Evolutionary conservation across 768 basidiomycete species (phyloP), one percentile per base, ranked within the genome.

Genomic region (Cubamyces lactineus): DNA sequence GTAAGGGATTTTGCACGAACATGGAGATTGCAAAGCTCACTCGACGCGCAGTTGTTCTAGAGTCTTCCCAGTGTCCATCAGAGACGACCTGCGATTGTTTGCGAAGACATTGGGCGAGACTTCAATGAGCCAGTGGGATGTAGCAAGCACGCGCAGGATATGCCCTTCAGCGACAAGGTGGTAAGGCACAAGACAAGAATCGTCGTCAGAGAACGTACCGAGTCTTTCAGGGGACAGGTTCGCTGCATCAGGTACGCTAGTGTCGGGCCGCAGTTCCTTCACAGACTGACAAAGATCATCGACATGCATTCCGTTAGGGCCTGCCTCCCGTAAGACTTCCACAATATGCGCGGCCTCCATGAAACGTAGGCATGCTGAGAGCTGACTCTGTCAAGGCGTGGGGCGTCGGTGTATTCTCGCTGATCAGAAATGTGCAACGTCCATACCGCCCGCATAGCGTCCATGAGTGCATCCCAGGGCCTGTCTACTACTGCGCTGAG

Each of bases 81-180:
- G 74, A 15, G 86, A 85, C 2, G 87, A 86, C 59, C 89, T 78
- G 30, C 90, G 81, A 67, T 88, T 93, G 57, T 84, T 79, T 8
- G 88, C 78, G 67, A 93, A 94, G 7, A 87, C 84, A 67, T 92
- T 81, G 3, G 89, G 90, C 8, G 80, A 76, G 1, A 84, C 77
- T 71, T 94, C 91, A 42, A 80, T 79, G 41, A 90, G 76, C 56
- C 92, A 82, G 71, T 92, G 90, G 67, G 91, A 88, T 0, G 91
- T 90, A 13, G 90, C 89, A 45, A 93, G 81, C 30, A 91, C 78
- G 43, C 91, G 85, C 45, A 94, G 80, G 38, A 84, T 80, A 69
- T 91, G 91, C 1, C 85, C 90, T 91, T 7, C 8, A 13, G 12
- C 15, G 7, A 15, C 1, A 15, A 1, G 9, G 28, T n/a, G 12